Conservation (phyloP, 345 rosid species). For the Eucalyptus microcorys region DNA sequence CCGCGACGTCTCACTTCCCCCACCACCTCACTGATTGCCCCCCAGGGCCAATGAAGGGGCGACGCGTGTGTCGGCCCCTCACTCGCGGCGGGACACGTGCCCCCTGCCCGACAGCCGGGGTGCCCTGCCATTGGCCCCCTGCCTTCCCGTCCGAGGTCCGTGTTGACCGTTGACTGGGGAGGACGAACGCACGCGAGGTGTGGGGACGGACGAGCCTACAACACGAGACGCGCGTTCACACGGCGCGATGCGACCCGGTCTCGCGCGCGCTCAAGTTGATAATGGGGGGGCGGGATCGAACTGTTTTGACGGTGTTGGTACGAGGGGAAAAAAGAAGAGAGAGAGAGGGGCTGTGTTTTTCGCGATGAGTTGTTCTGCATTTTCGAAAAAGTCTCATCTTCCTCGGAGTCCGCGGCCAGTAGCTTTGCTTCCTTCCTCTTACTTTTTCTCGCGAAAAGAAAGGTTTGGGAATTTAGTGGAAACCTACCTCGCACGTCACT, state of each 20-base stretch:
- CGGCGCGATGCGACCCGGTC: background rate
- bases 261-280: background rate
- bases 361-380: background rate
- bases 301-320: background rate
- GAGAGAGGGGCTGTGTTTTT: background rate
- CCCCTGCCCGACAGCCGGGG: background rate
- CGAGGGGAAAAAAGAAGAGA: background rate
- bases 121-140: background rate
- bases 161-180: background rate
- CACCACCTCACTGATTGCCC: background rate
- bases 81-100: background rate
- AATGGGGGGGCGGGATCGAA: background rate
- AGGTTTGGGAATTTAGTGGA: background rate
- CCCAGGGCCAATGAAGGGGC: background rate
- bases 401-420: background rate
- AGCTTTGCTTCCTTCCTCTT: background rate
- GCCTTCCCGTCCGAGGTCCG: background rate
- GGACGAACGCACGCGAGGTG: background rate
- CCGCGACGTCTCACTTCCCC: background rate
- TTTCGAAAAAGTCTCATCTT: background rate
- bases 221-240: background rate
- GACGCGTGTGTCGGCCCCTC: background rate
- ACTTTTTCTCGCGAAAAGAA: background rate
- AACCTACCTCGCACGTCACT: background rate
- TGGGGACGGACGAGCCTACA: background rate